Evolutionary conservation across 1,139 yeast genomes (phyloP), one percentile per base, ranked within the genome.

Genomic region (Lodderomyces beijingensis): DNA sequence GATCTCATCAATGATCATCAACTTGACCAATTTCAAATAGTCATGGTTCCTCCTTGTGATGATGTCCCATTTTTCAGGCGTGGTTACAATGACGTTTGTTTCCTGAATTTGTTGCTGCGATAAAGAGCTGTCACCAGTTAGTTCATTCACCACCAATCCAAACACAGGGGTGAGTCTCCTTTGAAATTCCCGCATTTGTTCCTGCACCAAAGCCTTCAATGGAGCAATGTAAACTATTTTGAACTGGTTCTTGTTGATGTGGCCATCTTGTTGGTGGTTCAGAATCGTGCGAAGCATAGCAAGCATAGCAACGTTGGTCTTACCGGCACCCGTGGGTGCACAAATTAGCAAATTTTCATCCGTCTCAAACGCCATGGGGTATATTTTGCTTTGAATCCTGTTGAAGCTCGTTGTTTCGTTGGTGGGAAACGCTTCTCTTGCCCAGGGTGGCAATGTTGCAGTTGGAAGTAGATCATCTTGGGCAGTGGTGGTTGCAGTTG

Each of bases 311-410:
- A 89, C 95, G 55, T 91, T 91, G 10, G 98, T 91, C 54, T 91
- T 91, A 62, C 98, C 98, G 3, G 96, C 96, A 59, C 98, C 98
- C 0, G 98, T 91, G 3, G 98, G 98, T 0, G 98, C 97, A 70
- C 97, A 89, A 45, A 91, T 64, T 14, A 91, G 62, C 31, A 91
- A 53, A 46, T 89, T 91, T 12, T 73, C 73, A 48, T 85, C 93
- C 1, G 74, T 59, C 7, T 70, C 55, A 46, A 89, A 86, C 0
- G 95, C 96, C 23, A 64, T 57, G 1, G 95, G 93, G 45, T 62
- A 87, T 0, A 89, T 88, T 43, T 74, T 76, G 2, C 95, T 84
- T 56, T 93, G 99, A 15, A 91, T 77, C 31, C 85, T 63, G 52
- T 93, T 93, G 43, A 93, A 70, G 1, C 80, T 62, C 2, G 70